Evolutionary conservation across 306 rosid species (phyloP), one percentile per base, ranked within the genome.

Genomic region (Glycyrrhiza uralensis): DNA sequence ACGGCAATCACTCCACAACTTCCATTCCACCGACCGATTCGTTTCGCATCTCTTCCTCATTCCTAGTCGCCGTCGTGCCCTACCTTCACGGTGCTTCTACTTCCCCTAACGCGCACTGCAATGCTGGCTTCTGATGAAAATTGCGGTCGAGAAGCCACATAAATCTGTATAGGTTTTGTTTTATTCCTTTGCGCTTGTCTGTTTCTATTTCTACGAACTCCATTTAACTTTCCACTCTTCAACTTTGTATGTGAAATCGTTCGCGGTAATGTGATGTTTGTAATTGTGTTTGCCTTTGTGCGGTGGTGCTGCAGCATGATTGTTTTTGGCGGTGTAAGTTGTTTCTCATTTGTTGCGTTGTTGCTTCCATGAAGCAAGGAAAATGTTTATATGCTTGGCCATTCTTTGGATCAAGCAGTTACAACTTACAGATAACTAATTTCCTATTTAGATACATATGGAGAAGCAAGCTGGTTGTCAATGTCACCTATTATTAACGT

Each of bases 81-180:
- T 19, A 44, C 4, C 18, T 61, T 7, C 33, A 5, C 14, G 19
- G 36, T 7, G 29, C 15, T 62, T 41, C 18, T 36, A 6, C 7
- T 47, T 35, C 11, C 11, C 12, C n/a, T 14, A 4, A 20, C 38
- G n/a, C 23, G 26, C 13, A 8, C 32, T 60, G 36, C 28, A 19
- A 29, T 51, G 13, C 64, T 19, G 0, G 14, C 35, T 18, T 19
- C 19, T 4, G 1, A 54, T 42, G 57, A 20, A 38, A 55, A 46
- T 23, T 17, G 56, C 20, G 41, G 5, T 6, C 26, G 23, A 44
- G 2, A 14, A 19, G 3, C 35, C 7, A 23, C 42, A n/a, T 26
- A 14, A 38, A 32, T 56, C 69, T 39, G 18, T 77, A 66, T 51
- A 58, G 66, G 57, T 77, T 69, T 19, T 51, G 12, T 11, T 45